These are phyloP conservation scores for Pichia insulana DNA, from an alignment of 805 yeast species.

Conservation along the genomic window DNA sequence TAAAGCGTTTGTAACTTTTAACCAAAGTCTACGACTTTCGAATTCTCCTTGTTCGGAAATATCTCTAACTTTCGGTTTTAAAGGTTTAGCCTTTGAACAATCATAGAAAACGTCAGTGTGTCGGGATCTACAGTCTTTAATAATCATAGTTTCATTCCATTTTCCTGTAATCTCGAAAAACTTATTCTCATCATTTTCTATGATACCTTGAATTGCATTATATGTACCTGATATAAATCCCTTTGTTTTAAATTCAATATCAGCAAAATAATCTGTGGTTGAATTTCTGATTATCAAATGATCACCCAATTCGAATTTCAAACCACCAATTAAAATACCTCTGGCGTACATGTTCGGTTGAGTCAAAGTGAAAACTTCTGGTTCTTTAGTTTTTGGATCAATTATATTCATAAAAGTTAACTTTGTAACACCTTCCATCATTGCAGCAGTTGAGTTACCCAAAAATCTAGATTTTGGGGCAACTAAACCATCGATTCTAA, in stretches of 20 bases:
- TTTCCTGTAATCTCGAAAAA: slow-evolving; percentile 73
- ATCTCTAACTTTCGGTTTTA: slow-evolving; percentile 68
- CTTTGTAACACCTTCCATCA: slow-evolving; percentile 87
- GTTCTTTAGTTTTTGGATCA: slow-evolving; percentile 33
- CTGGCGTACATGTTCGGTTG: slow-evolving; percentile 96
- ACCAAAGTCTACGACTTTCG: slow-evolving; percentile 83
- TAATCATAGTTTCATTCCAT: slow-evolving; percentile 83
- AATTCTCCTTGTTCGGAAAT: slow-evolving; percentile 67
- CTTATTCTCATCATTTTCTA: slow-evolving; percentile 48
- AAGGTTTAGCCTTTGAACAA: slow-evolving; percentile 43
- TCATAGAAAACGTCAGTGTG: slow-evolving; percentile 46
- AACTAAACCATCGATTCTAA: slow-evolving; percentile 82
- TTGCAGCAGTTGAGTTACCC: slow-evolving; percentile 94
- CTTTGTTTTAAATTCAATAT: slow-evolving; percentile 88
- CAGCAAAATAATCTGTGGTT: slow-evolving; percentile 51
- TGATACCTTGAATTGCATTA: slow-evolving; percentile 74
- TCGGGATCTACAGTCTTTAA: slow-evolving; percentile 41
- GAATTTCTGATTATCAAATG: slow-evolving; percentile 71
- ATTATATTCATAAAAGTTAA: slow-evolving; percentile 55
- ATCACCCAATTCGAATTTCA: slow-evolving; percentile 89
- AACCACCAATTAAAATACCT: slow-evolving; percentile 83
- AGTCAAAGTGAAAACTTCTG: slow-evolving; percentile 73
- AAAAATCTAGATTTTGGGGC: slow-evolving; percentile 82
- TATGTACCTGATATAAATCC: slow-evolving; percentile 91
- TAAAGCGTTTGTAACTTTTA: slow-evolving; percentile 72